Evolutionary conservation across 2,329 filamentous ascomycete genomes (phyloP), one percentile per base, ranked within the genome.

Genomic region (Emergomyces orientalis): DNA sequence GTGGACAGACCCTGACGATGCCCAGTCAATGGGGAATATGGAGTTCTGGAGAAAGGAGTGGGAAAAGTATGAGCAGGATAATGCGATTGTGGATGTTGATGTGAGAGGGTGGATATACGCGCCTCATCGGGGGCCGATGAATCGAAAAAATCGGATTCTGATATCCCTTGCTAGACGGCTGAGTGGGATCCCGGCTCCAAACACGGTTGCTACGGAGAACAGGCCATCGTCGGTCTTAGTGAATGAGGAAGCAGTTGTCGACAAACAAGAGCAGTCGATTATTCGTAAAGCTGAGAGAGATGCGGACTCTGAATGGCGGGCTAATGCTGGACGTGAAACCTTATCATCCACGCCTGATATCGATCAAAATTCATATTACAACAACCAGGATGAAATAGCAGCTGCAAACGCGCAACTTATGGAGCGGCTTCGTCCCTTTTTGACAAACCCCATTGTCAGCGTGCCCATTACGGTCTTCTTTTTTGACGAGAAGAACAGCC

Each of bases 31-130:
- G 39, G 81, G 80, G 54, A 86, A 91, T 66, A 83, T 86, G 54
- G 86, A 91, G 47, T 92, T 88, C 73, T 93, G 89, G 87, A 84
- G 83, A 51, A 79, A 85, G 62, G 86, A 93, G 70, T 96, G 90
- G 89, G 86, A 92, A 63, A 84, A 84, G 65, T 84, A 88, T 61
- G 89, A 96, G 73, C 87, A 93, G 64, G 87, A 91, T 70, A 89
- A 88, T 73, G 91, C 92, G 0, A 80, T 97, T 3, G 89, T 97
- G 0, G 93, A 97, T 71, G 90, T 97, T 6, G 93, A 99, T 73
- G 90, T 99, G 30, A 84, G 93, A 68, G 94, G 94, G 17, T 99
- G 95, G 94, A 84, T 97, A 60, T 99, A 96, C 74, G 86, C 86
- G 47, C 93, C 93, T 22, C 90, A 93, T 70, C 83, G 82, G 67